Conservation (phyloP, 495 filamentous ascomycete species). For the Aspergillus hancockii region DNA sequence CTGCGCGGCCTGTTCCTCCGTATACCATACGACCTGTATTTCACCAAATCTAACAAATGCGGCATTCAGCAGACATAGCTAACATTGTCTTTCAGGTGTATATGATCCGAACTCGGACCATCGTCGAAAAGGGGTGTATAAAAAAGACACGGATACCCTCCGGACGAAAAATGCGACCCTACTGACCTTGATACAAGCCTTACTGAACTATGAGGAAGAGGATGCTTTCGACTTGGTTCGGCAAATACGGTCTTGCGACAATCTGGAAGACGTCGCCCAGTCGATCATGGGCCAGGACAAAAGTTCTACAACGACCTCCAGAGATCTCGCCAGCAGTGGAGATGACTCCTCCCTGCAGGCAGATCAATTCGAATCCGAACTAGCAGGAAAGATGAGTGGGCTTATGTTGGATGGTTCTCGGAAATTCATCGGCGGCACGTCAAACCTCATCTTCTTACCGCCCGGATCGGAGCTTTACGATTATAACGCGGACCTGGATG, state of each 20-base stretch:
- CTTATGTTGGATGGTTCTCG: conserved; percentile 87
- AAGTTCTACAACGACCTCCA: conserved; percentile 26
- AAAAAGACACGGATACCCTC: conserved; percentile 87
- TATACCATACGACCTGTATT: conserved; percentile 78
- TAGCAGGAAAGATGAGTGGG: conserved; percentile 92
- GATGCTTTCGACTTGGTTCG: conserved; percentile 78
- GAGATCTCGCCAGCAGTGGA: conserved; percentile 20
- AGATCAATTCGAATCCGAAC: conserved; percentile 77
- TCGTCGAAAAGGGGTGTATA: conserved; percentile 93
- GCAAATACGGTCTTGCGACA: conserved; percentile 90
- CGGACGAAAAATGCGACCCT: conserved; percentile 86
- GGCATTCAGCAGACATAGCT: conserved; percentile 1
- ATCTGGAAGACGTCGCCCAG: conserved; percentile 86
- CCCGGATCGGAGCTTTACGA: conserved; percentile 54
- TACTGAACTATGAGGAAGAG: conserved; percentile 82
- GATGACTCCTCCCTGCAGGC: conserved; percentile 30
- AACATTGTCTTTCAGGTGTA: conserved; percentile 51
- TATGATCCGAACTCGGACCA: conserved; percentile 97
- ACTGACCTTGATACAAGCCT: conserved; percentile 88
- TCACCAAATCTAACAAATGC: background rate
- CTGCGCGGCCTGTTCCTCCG: conserved; percentile 91
- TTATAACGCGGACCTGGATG: conserved; percentile 26
- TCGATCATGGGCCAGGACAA: conserved; percentile 63
- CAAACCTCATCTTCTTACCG: conserved; percentile 85
- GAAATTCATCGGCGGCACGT: conserved; percentile 92